These are phyloP conservation scores for Boletus insuetus DNA, from an alignment of 768 basidiomycete genomes.

Conservation along the genomic window DNA sequence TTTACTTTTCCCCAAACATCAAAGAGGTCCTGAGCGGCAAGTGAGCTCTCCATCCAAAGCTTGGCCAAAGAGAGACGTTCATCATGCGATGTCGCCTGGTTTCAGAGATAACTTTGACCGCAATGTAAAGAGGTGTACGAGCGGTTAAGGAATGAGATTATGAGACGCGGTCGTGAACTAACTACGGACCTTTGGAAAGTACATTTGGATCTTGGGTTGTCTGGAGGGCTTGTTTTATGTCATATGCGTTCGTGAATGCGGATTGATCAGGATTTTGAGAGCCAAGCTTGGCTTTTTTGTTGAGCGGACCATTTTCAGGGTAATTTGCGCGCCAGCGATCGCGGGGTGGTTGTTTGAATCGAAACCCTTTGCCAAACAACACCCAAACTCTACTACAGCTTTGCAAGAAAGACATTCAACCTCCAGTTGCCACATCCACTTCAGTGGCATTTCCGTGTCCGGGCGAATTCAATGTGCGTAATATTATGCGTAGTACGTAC, in stretches of 20 bases:
- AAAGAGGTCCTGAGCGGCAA: constrained; percentile 62
- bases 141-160: not conserved
- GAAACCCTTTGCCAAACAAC: constrained; percentile 26
- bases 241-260: constrained; percentile 18
- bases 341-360: constrained; percentile 23
- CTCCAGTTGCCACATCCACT: no score
- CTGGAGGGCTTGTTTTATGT: constrained; percentile 22
- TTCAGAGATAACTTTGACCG: constrained; percentile 55
- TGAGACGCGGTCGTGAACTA: not conserved
- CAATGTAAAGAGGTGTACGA: constrained; percentile 43
- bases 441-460: no score
- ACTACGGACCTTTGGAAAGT: constrained; percentile 23
- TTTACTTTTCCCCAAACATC: constrained; percentile 54
- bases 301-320: constrained; percentile 2
- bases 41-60: constrained; percentile 57
- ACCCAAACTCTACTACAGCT: not conserved
- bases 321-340: not conserved
- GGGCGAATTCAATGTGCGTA: not conserved
- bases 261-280: constrained; percentile 7
- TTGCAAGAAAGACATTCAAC: no score
- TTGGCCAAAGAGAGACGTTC: constrained; percentile 56
- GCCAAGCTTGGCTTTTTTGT: constrained; percentile 26
- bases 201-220: constrained; percentile 11
- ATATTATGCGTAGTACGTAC: no score
- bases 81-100: constrained; percentile 52